A percentile compares a stretch with the other conserved stretches of the same genome.
Evolutionary conservation across 306 rosid species (phyloP).

Genomic region (Echinosophora koreensis): DNA sequence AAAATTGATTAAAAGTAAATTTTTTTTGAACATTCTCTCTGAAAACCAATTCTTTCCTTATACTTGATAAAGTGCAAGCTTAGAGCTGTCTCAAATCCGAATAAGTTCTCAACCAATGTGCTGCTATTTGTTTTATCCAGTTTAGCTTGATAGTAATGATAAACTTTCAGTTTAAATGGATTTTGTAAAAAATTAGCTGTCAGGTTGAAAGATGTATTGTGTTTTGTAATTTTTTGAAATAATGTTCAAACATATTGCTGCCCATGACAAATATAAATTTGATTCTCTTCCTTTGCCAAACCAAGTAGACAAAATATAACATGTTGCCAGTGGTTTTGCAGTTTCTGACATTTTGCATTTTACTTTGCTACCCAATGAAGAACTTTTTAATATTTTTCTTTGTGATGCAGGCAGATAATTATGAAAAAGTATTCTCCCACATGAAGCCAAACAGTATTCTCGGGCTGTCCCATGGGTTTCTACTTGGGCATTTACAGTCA

Average conservation of each 20-base stretch:
- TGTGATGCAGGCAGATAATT: conserved; percentile 86
- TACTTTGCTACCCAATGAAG: background rate
- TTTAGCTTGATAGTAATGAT: background rate
- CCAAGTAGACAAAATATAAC: conserved; percentile 8
- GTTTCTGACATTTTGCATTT: background rate
- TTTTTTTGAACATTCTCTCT: background rate
- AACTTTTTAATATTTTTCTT: conserved; percentile 30
- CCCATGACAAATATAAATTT: background rate
- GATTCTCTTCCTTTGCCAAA: background rate
- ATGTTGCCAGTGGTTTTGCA: conserved; percentile 3
- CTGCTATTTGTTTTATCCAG: background rate
- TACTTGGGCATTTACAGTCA: conserved; percentile 94
- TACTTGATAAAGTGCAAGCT: background rate
- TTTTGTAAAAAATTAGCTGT: background rate
- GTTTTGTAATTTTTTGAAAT: background rate
- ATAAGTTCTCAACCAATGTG: background rate
- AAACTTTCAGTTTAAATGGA: background rate
- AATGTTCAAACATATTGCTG: background rate
- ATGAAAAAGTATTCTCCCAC: conserved; percentile 77
- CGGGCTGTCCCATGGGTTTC: conserved; percentile 99
- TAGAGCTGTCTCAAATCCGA: background rate
- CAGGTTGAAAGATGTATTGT: conserved; percentile 6
- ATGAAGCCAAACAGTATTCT: conserved; percentile 97
- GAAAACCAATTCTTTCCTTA: background rate
- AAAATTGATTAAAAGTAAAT: background rate